Percentiles rank a stretch among this genome's conserved stretches.
phyloP scores from a whole-genome alignment of 192 early-diverging fungal species.

The Dissophora ornata region DNA sequence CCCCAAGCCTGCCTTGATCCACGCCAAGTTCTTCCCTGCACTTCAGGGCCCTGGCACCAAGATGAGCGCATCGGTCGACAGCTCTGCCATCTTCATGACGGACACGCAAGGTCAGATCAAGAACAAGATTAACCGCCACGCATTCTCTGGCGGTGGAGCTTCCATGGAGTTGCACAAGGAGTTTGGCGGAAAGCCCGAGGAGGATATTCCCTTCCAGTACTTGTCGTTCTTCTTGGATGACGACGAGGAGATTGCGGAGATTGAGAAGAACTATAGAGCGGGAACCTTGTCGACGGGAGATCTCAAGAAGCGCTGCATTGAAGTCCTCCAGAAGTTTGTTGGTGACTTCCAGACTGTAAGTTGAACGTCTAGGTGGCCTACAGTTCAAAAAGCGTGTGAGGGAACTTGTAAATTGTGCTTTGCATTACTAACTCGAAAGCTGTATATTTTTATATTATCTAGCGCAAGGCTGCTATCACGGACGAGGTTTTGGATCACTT shows the following conservation, averaged over 20 bases:
- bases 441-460: neutral
- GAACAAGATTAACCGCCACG: conserved; percentile 97
- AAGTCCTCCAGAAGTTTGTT: conserved; percentile 82
- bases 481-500: conserved; percentile 71
- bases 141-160: conserved; percentile 93
- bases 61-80: conserved; percentile 92
- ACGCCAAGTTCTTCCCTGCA: conserved; percentile 96
- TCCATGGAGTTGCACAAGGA: conserved; percentile 86
- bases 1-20: conserved; percentile 94
- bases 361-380: too few relatives aligned
- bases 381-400: too few relatives aligned
- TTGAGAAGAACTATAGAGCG: conserved; percentile 78
- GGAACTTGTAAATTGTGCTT: too few relatives aligned
- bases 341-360: conserved; percentile 77
- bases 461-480: conserved; percentile 69
- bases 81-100: conserved; percentile 91
- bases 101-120: conserved; percentile 95
- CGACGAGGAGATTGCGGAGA: conserved; percentile 83
- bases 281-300: conserved; percentile 91
- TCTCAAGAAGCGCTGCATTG: conserved; percentile 91
- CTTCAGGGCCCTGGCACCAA: conserved; percentile 92
- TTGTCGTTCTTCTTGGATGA: conserved; percentile 94
- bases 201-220: conserved; percentile 97
- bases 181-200: conserved; percentile 90
- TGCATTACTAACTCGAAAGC: too few relatives aligned